phyloP scores from a whole-genome alignment of 1,139 yeast species.

The Tardiomyces depauwii region DNA sequence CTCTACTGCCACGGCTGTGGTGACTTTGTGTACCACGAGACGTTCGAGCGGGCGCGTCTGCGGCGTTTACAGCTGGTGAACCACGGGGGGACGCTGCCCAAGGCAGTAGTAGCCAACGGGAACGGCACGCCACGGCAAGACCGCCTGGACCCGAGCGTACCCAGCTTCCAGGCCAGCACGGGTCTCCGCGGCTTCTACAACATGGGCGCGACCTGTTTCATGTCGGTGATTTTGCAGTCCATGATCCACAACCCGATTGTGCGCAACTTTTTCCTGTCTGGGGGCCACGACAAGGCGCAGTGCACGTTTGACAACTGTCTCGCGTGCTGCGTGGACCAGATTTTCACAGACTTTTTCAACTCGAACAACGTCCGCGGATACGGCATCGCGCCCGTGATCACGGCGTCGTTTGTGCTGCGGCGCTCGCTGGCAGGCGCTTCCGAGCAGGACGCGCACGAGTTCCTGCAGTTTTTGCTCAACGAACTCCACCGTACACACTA shows the following conservation, averaged over 20 bases:
- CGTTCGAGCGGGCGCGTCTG: neutral
- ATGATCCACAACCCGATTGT: conserved; percentile 81
- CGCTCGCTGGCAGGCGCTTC: conserved; percentile 84
- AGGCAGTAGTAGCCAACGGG: neutral
- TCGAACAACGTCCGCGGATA: conserved; percentile 47
- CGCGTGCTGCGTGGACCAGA: conserved; percentile 73
- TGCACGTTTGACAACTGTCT: conserved; percentile 43
- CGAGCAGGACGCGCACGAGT: conserved; percentile 97
- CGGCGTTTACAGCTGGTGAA: neutral
- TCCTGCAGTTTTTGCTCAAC: conserved; percentile 81
- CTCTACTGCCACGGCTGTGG: neutral
- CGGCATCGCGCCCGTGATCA: conserved; percentile 62
- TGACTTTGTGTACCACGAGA: neutral
- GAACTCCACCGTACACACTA: conserved; percentile 49
- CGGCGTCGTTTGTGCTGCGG: conserved; percentile 77
- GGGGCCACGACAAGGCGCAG: conserved; percentile 37
- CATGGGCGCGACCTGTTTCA: conserved; percentile 94
- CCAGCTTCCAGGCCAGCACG: conserved; percentile 42
- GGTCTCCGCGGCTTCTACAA: conserved; percentile 85
- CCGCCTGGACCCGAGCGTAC: neutral
- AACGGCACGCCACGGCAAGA: neutral
- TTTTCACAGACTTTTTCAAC: conserved; percentile 55
- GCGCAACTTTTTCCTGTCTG: conserved; percentile 63
- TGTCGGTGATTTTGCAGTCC: conserved; percentile 82
- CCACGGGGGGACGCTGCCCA: neutral